phyloP scores from a whole-genome alignment of 2,329 filamentous ascomycete species.

The Colletotrichum neosansevieriae region DNA sequence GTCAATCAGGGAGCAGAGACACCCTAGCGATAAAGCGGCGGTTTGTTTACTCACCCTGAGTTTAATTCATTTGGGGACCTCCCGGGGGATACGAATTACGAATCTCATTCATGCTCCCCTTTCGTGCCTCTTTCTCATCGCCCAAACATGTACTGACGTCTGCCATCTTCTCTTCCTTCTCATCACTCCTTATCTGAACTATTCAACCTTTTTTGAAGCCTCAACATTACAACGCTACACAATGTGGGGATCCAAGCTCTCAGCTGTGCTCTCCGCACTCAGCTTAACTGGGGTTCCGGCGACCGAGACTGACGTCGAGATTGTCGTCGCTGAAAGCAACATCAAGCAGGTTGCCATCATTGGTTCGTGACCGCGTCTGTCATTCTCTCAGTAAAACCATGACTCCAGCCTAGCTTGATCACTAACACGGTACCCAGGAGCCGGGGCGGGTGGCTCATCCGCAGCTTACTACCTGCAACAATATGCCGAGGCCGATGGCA shows the following conservation, averaged over 20 bases:
- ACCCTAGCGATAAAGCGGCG: slow-evolving; percentile 33
- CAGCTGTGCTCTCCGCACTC: slow-evolving; percentile 41
- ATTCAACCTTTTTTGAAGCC: not conserved
- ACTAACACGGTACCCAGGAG: slow-evolving; percentile 67
- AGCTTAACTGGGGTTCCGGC: slow-evolving; percentile 39
- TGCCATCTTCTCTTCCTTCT: not conserved
- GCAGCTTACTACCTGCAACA: slow-evolving; percentile 84
- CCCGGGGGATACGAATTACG: slow-evolving; percentile 6
- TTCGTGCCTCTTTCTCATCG: slow-evolving; percentile 16
- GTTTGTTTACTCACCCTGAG: slow-evolving; percentile 38
- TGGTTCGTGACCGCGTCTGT: slow-evolving; percentile 41
- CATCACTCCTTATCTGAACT: not conserved
- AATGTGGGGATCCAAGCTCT: slow-evolving; percentile 41
- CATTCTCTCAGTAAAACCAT: not conserved
- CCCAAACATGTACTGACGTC: slow-evolving; percentile 3
- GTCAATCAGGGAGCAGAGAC: slow-evolving; percentile 9
- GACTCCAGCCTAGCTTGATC: not conserved
- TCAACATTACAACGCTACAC: not conserved
- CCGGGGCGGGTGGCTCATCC: slow-evolving; percentile 89
- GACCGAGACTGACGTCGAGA: slow-evolving; percentile 28
- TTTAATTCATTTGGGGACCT: slow-evolving; percentile 31
- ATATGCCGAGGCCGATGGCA: slow-evolving; percentile 71
- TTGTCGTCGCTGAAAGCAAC: slow-evolving; percentile 15
- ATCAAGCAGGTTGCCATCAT: slow-evolving; percentile 47
- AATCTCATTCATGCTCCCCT: slow-evolving; percentile 25